phyloP scores from a whole-genome alignment of 768 basidiomycete species.

The Naematelia aurantialba region DNA sequence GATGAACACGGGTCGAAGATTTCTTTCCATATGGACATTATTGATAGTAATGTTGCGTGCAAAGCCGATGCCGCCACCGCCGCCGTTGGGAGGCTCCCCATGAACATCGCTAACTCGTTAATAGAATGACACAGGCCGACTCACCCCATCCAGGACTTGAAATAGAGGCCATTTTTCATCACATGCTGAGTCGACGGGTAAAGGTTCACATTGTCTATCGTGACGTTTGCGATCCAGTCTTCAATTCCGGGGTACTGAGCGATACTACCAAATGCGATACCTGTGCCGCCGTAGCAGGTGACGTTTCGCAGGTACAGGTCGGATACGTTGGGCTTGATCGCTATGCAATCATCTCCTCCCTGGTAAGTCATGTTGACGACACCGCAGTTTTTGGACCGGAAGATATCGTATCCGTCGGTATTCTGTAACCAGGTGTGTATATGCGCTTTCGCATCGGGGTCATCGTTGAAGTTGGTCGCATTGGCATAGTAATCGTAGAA shows the following conservation, averaged over 20 bases:
- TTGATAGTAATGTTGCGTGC: constrained; percentile 16
- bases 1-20: background rate
- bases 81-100: constrained; percentile 24
- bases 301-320: constrained; percentile 52
- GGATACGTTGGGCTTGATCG: constrained; percentile 52
- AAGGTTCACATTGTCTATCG: background rate
- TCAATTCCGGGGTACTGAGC: background rate
- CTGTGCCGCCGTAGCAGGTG: constrained; percentile 46
- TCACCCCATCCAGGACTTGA: constrained; percentile 31
- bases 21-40: background rate
- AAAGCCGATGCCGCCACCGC: constrained; percentile 27
- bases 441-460: too few relatives aligned
- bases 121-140: too few relatives aligned
- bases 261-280: background rate
- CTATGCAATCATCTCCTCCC: constrained; percentile 52
- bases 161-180: constrained; percentile 22
- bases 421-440: too few relatives aligned
- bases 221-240: background rate
- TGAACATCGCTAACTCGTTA: too few relatives aligned
- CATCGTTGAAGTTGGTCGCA: constrained; percentile 47
- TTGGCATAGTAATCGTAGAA: constrained; percentile 52
- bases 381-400: constrained; percentile 47
- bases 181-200: constrained; percentile 16
- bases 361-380: constrained; percentile 51
- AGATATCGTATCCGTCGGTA: background rate